phyloP scores from a whole-genome alignment of 257 asterid genomes.

The Euphrasia confusa region DNA sequence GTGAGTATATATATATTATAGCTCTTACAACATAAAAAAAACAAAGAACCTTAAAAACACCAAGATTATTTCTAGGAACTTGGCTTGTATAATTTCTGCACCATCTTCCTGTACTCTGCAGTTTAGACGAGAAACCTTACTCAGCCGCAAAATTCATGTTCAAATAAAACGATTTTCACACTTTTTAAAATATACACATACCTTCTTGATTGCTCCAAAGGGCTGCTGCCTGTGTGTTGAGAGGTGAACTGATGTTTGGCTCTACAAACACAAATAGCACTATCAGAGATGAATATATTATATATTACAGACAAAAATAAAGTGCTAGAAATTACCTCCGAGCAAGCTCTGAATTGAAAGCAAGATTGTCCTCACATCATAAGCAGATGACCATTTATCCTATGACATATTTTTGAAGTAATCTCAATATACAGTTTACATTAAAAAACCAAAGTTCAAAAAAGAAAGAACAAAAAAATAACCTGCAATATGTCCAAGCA shows the following conservation, averaged over 20 bases:
- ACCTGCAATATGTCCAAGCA: conserved; percentile 96
- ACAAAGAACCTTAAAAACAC: background rate
- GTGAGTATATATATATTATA: too few species aligned
- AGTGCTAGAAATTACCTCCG: conserved; percentile 53
- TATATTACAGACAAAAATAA: background rate
- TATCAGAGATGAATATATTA: background rate
- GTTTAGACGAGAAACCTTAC: background rate
- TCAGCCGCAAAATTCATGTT: background rate
- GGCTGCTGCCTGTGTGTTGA: conserved; percentile 78
- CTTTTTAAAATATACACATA: conserved; percentile 8
- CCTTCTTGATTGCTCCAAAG: conserved; percentile 95
- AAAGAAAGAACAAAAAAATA: background rate
- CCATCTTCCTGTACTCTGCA: conserved; percentile 62
- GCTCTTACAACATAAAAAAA: too few species aligned
- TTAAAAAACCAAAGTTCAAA: background rate
- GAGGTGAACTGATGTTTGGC: conserved; percentile 90
- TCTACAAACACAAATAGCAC: conserved; percentile 34
- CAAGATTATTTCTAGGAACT: conserved; percentile 21
- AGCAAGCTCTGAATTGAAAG: conserved; percentile 87
- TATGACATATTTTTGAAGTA: conserved; percentile 9
- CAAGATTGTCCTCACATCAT: conserved; percentile 90
- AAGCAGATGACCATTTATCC: conserved; percentile 98
- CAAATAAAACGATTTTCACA: background rate
- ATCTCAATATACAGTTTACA: too few species aligned
- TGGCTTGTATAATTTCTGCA: conserved; percentile 54